Evolutionary conservation across 176 grass and related monocot species (phyloP).

Genomic region (Puccinellia tenuiflora): DNA sequence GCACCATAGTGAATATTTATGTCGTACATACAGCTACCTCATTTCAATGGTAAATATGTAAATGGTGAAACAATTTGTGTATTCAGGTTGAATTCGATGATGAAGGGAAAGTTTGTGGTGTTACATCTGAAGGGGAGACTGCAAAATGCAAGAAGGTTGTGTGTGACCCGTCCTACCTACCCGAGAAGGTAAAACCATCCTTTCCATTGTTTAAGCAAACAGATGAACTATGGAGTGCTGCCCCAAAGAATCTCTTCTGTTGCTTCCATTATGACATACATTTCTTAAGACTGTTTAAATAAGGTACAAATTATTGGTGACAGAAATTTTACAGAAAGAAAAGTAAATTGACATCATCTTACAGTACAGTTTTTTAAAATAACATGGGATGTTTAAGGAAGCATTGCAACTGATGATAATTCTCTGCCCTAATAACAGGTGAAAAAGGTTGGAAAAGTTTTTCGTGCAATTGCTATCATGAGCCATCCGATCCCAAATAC

Average conservation of each 20-base stretch:
- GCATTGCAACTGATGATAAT: neutral
- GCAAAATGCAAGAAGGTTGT: slow-evolving; percentile 85
- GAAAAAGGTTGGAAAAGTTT: slow-evolving; percentile 77
- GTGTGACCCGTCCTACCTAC: slow-evolving; percentile 75
- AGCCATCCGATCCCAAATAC: slow-evolving; percentile 93
- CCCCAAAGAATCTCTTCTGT: neutral
- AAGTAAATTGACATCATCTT: neutral
- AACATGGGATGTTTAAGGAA: neutral
- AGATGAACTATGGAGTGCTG: neutral
- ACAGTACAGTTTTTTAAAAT: neutral
- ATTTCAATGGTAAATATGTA: slow-evolving; percentile 1
- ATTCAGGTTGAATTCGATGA: slow-evolving; percentile 73
- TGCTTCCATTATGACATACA: neutral
- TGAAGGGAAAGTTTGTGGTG: slow-evolving; percentile 69
- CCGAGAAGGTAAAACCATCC: slow-evolving; percentile 50
- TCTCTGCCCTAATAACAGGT: slow-evolving; percentile 34
- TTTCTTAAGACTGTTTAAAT: neutral
- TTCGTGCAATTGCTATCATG: slow-evolving; percentile 89
- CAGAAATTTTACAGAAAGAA: neutral
- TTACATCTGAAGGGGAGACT: slow-evolving; percentile 80
- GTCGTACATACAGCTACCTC: neutral
- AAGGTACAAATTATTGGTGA: neutral
- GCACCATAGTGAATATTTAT: neutral
- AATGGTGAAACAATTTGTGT: neutral
- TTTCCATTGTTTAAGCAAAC: slow-evolving; percentile 11